Evolutionary conservation across 768 basidiomycete species (phyloP), one percentile per base, ranked within the genome.

Genomic region (Guyanaporus albipodus): DNA sequence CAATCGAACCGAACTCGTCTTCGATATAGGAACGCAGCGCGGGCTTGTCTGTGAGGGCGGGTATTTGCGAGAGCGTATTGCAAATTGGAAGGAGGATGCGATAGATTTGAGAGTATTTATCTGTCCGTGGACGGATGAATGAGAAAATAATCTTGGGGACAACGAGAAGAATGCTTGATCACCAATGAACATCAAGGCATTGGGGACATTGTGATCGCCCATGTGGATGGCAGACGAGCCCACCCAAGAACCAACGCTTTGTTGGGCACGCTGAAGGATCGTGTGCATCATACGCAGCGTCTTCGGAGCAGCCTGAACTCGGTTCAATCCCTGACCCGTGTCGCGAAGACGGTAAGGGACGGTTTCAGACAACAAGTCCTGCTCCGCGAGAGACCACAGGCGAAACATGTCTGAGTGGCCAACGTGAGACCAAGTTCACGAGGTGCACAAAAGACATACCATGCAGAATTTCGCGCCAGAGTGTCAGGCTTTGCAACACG

Each of bases 81-180:
- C 87, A 91, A 48, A 92, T 86, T 4, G 90, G 90, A 21, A 91
- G 74, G 18, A 91, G 79, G 60, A 92, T 92, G 55, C 90, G 85
- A 68, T 91, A 92, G 38, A 92, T 86, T 62, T 92, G 90, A 11
- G 89, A 89, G 68, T 92, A 92, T 62, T 92, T 92, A 76, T 92
- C 78, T 78, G 37, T 4, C 3, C 1, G n/a, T n/a, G n/a, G n/a
- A 11, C 17, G 28, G 28, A 27, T n/a, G 11, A 5, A 21, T 57
- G 9, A 45, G 39, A 35, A 35, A 0, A 8, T 6, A 14, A 3
- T 12, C 21, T n/a, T 32, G 10, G 23, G 14, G 0, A 6, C 3
- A 14, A 42, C 3, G 17, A 28, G 18, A 2, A 43, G 1, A 10
- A 31, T 11, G 6, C 3, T 14, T 4, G 38, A 15, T 48, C 54